Percentiles rank a stretch among this genome's conserved stretches.
phyloP scores from a whole-genome alignment of 2,329 filamentous ascomycete species.

The Hypoxylon sp. region DNA sequence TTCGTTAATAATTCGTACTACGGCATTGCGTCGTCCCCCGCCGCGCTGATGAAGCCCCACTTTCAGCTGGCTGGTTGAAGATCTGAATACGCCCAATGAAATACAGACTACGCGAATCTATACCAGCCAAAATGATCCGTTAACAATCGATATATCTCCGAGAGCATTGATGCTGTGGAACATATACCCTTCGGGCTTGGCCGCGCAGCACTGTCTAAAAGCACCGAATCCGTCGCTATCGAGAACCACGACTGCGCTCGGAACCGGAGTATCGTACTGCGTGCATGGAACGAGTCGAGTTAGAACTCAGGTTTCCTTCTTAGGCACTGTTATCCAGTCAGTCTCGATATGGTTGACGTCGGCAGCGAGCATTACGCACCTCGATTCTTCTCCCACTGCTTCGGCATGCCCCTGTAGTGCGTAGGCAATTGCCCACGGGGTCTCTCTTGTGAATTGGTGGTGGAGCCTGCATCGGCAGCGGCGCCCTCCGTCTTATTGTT shows the following conservation, averaged over 20 bases:
- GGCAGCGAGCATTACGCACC: conserved; percentile 24
- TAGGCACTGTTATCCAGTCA: conserved; percentile 41
- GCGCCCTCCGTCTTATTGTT: conserved; percentile 39
- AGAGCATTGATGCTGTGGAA: neutral
- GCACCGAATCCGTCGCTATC: neutral
- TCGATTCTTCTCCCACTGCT: conserved; percentile 51
- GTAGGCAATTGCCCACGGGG: conserved; percentile 45
- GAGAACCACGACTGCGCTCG: neutral
- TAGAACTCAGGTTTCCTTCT: conserved; percentile 42
- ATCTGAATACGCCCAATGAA: neutral
- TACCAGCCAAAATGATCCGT: neutral
- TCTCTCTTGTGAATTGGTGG: conserved; percentile 20
- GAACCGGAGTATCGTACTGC: conserved; percentile 1
- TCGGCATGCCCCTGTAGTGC: conserved; percentile 51
- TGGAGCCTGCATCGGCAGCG: conserved; percentile 29
- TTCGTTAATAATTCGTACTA: neutral
- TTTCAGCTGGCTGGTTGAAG: neutral
- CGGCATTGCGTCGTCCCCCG: neutral
- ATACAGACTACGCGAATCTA: neutral
- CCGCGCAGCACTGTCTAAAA: neutral
- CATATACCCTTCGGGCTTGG: neutral
- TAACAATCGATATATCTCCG: neutral
- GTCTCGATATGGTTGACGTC: neutral
- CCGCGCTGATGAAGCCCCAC: neutral
- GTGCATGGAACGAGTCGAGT: neutral